Evolutionary conservation across 176 grass and related monocot species (phyloP).

Genomic region (Oryza longistaminata): DNA sequence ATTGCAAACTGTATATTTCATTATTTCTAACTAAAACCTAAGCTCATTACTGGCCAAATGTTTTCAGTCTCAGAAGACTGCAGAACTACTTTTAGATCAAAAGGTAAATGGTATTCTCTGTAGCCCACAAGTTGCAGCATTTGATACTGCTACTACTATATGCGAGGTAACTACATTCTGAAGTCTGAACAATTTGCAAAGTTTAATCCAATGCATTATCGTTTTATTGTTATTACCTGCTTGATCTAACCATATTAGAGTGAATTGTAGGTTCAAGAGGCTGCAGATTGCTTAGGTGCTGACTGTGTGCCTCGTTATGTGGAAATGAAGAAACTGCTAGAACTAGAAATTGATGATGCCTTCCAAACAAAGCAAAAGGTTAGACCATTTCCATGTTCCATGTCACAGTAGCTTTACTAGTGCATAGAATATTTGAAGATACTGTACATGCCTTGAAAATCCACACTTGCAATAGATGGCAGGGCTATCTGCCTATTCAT

Average conservation of each 20-base stretch:
- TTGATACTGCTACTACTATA: slow-evolving; percentile 77
- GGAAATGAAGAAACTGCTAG: slow-evolving; percentile 73
- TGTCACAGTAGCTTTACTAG: neutral
- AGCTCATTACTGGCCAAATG: slow-evolving; percentile 18
- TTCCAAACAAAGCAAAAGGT: slow-evolving; percentile 74
- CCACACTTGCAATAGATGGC: neutral
- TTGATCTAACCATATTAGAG: neutral
- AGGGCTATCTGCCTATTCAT: too few relatives aligned
- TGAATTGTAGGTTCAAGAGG: slow-evolving; percentile 78
- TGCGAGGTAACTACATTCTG: slow-evolving; percentile 61
- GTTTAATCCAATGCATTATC: neutral
- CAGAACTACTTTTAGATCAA: slow-evolving; percentile 80
- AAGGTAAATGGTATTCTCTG: slow-evolving; percentile 65
- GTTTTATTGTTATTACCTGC: neutral
- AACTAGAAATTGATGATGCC: slow-evolving; percentile 68
- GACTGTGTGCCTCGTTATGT: slow-evolving; percentile 83
- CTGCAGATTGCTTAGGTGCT: slow-evolving; percentile 87
- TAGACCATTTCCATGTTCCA: neutral
- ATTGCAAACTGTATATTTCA: slow-evolving; percentile 13
- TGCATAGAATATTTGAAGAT: neutral
- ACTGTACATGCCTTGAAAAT: neutral
- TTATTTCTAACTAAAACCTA: neutral
- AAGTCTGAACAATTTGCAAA: neutral
- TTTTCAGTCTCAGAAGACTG: slow-evolving; percentile 88
- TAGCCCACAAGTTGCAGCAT: slow-evolving; percentile 78